Evolutionary conservation across 2,329 filamentous ascomycete genomes (phyloP), one percentile per base, ranked within the genome.

Genomic region (Colletotrichum orchidophilum): DNA sequence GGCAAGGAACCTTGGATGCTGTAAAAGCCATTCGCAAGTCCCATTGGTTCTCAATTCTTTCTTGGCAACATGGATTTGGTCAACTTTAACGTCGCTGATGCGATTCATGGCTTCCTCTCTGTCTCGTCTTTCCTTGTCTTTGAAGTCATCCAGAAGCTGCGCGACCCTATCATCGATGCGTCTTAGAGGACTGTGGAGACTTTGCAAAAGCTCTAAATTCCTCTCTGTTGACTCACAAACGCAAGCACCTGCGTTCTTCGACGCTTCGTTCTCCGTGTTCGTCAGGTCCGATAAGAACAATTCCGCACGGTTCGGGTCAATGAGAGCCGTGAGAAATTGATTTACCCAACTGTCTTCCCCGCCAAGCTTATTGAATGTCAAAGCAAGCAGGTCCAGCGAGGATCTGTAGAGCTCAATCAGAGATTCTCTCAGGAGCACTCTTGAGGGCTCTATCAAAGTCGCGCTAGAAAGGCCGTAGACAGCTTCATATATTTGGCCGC

Each of bases 271-370:
- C 15, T 42, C 15, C 39, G 15, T 15, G 2, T 1, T 6, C 39
- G 5, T n/a, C 6, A 42, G 6, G 2, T 42, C 39, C n/a, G 39
- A 42, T 3, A 42, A 18, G 1, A 42, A 42, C 2, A 18, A 9
- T 42, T 42, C 1, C 0, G 39, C 5, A 0, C 39, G 39, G 0
- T 2, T 0, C 8, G 15, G 2, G 0, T 8, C 39, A 3, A 18
- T 42, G 39, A 42, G 39, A 9, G 18, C 39, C 15, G 39, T 0
- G 6, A 42, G 39, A 9, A 42, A 42, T 0, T 42, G 39, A 6
- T 0, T 0, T 42, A 18, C 39, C 39, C 39, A 42, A 1, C 15
- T 18, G 8, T 9, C 39, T 18, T 42, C 15, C n/a, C 39, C 15
- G 0, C n/a, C 0, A 0, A 42, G 18, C 39, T 3, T 15, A 42